Evolutionary conservation across 306 rosid species (phyloP).

Genomic region (Prosopis cineraria): DNA sequence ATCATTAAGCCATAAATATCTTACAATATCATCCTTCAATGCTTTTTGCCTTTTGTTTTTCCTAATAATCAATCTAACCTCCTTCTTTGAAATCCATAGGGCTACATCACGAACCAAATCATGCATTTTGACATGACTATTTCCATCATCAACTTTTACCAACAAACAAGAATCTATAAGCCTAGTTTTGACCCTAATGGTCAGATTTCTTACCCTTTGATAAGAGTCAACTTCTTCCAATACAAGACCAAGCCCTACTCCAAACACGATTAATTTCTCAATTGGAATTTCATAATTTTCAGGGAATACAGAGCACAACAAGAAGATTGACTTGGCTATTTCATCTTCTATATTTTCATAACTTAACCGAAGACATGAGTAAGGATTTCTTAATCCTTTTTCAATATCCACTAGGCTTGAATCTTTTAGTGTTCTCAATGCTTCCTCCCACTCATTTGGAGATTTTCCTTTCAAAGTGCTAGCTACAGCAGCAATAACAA

Average conservation of each 20-base stretch:
- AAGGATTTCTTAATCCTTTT: not conserved
- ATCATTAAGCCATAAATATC: not conserved
- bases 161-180: not conserved
- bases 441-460: not conserved
- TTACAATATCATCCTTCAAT: not conserved
- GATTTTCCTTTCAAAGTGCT: not conserved
- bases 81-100: not conserved
- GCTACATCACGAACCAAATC: not conserved
- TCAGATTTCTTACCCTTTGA: not conserved
- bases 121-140: not conserved
- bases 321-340: not conserved
- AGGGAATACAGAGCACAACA: not conserved
- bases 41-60: not conserved
- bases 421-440: not conserved
- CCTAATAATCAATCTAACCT: not conserved
- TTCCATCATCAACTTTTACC: not conserved
- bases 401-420: not conserved
- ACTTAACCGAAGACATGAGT: not conserved
- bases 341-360: not conserved
- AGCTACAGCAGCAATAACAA: not conserved
- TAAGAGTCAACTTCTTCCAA: not conserved
- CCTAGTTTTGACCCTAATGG: not conserved
- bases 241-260: not conserved
- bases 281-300: not conserved
- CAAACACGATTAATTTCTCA: not conserved